These are phyloP conservation scores for Forsythia viridissima DNA, from an alignment of 257 asterid species.

Conservation along the genomic window DNA sequence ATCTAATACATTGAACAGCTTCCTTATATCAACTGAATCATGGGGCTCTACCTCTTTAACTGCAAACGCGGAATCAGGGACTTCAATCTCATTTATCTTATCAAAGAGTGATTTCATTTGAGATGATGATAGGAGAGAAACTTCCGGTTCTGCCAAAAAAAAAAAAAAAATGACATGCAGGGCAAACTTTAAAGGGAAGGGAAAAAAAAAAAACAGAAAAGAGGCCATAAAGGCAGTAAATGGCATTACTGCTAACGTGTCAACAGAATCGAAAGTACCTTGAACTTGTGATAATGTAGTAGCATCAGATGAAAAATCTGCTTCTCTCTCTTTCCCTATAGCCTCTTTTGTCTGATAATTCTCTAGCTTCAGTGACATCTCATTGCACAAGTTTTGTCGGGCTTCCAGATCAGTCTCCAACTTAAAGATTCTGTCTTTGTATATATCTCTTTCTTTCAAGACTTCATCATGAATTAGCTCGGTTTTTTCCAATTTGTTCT, in stretches of 20 bases:
- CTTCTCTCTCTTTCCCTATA: conserved; percentile 50
- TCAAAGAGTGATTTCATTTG: conserved; percentile 60
- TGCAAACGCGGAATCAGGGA: conserved; percentile 44
- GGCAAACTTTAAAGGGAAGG: conserved; percentile 6
- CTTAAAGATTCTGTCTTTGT: conserved; percentile 48
- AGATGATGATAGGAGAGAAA: conserved; percentile 53
- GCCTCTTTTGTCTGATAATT: conserved; percentile 52
- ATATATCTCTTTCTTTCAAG: conserved; percentile 59
- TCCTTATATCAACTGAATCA: conserved; percentile 47
- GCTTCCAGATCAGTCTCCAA: conserved; percentile 65
- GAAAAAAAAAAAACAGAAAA: conserved; percentile 19
- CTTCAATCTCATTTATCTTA: conserved; percentile 59
- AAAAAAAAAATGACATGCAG: conserved; percentile 12
- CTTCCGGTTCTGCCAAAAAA: conserved; percentile 62
- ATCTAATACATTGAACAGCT: conserved; percentile 72
- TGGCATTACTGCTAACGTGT: neutral
- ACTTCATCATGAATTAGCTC: conserved; percentile 41
- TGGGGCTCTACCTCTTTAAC: conserved; percentile 40
- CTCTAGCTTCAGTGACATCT: conserved; percentile 48
- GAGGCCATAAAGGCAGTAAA: conserved; percentile 7
- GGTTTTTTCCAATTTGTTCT: conserved; percentile 52
- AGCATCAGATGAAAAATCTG: conserved; percentile 45
- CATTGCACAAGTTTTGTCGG: conserved; percentile 42
- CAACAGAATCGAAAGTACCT: conserved; percentile 46
- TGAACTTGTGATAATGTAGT: conserved; percentile 42